Base-by-base conservation (phyloP, 768 basidiomycete species). In the Suillus luteus region DNA sequence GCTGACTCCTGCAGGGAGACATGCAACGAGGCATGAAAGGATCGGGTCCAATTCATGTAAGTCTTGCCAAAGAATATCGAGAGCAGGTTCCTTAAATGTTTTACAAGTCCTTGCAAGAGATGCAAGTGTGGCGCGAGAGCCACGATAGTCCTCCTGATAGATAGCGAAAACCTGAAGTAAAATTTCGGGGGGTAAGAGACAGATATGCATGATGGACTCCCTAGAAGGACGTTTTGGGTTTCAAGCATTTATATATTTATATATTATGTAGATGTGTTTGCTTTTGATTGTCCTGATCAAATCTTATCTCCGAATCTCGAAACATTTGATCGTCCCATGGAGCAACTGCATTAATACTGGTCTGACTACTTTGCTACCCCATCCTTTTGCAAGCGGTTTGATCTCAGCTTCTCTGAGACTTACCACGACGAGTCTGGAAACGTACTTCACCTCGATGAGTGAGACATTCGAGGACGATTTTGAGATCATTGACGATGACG, bases 401-500 rank as follows among this genome's bases (percentile, higher is more conserved):
- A 38, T 40, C 11, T 35, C 54, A 3, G 9, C 38, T 27, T 41
- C 24, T 40, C 24, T 58, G 24, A 40, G 38, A 27, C 38, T 27
- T 58, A 11, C 15, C 17, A 17, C 55, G 38, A 40, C 40, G 22
- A 58, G 10, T 27, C 24, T 58, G 24, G 24, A 40, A 40, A 40
- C 24, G 24, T 27, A 27, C 27, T 31, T 17, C 6, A 58, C 40
- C 10, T 31, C 57, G 17, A 58, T 58, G 57, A 54, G 52, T 54
- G 57, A 58, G 40, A 27, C 38, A 11, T 58, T 58, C 57, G 40
- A 58, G 40, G 66, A 65, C 38, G 66, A 66, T 43, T 11, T 49
- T 49, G 65, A 67, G 64, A 62, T 59, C 41, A 43, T 41, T 63
- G 61, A 72, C 22, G 76, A 75, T 64, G 70, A 76, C 24, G 74